phyloP scores from a whole-genome alignment of 75 land plant genomes.

The Cryptomeria japonica region DNA sequence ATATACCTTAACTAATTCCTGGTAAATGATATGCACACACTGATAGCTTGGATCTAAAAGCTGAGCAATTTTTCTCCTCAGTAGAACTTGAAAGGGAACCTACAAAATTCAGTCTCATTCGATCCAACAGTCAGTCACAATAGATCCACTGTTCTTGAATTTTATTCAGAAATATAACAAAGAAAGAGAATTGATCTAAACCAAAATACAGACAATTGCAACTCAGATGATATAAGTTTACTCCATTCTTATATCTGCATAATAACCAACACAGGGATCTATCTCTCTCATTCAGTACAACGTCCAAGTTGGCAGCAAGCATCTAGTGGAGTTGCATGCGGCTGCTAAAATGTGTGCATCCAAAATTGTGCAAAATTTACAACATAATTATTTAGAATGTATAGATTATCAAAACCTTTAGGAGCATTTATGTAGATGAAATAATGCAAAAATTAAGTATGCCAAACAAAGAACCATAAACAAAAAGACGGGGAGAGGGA shows the following conservation, averaged over 20 bases:
- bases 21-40: slow-evolving; percentile 91
- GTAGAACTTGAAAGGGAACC: slow-evolving; percentile 92
- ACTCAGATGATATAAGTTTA: background rate
- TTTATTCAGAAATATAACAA: background rate
- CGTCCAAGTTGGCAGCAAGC: background rate
- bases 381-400: background rate
- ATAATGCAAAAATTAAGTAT: background rate
- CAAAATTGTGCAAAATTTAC: background rate
- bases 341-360: background rate
- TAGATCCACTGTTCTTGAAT: background rate
- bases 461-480: background rate
- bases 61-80: slow-evolving; percentile 82
- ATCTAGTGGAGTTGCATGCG: background rate
- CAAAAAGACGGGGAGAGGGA: background rate
- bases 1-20: slow-evolving; percentile 81
- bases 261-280: background rate
- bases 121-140: background rate
- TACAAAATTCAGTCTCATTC: slow-evolving; percentile 17
- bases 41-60: slow-evolving; percentile 91
- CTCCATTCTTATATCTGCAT: background rate
- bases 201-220: background rate
- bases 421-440: background rate
- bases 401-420: background rate
- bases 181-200: background rate
- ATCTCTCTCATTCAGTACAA: background rate